Evolutionary conservation across 2,329 filamentous ascomycete genomes (phyloP).

Genomic region (Epicoccum nigrum): DNA sequence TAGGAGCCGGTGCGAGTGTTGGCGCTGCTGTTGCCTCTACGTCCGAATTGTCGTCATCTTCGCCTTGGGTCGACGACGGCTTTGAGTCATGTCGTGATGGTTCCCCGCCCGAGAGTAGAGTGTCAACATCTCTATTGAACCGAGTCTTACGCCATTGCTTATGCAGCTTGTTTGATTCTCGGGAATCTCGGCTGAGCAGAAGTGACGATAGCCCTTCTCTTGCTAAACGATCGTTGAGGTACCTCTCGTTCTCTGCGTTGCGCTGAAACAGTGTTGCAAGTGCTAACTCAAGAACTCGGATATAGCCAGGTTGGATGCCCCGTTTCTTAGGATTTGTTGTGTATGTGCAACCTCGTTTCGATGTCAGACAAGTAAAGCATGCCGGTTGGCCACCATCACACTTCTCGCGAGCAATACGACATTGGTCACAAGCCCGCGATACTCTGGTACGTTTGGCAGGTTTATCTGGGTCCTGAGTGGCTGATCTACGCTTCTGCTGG

Average conservation of each 20-base stretch:
- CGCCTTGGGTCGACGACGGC: conserved; percentile 28
- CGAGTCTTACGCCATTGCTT: conserved; percentile 67
- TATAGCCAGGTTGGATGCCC: conserved; percentile 80
- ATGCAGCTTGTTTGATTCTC: conserved; percentile 63
- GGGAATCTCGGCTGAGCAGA: conserved; percentile 59
- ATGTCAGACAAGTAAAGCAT: conserved; percentile 69
- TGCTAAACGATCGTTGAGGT: conserved; percentile 62
- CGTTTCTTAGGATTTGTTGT: conserved; percentile 75
- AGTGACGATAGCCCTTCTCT: conserved; percentile 55
- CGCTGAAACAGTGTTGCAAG: conserved; percentile 70
- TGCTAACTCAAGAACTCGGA: conserved; percentile 73
- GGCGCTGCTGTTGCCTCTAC: conserved; percentile 19
- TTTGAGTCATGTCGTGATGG: conserved; percentile 30
- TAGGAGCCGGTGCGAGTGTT: conserved; percentile 1
- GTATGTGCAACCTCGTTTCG: conserved; percentile 72
- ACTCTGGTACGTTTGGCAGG: conserved; percentile 64
- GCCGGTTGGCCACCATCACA: conserved; percentile 72
- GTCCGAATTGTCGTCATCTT: conserved; percentile 39
- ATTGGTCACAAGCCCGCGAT: conserved; percentile 72
- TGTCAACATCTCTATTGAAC: conserved; percentile 68
- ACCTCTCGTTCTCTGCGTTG: conserved; percentile 64
- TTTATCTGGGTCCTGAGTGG: conserved; percentile 26
- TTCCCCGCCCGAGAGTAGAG: conserved; percentile 60
- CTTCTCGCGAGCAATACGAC: conserved; percentile 70
- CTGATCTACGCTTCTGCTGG: conserved; percentile 34